A percentile compares a stretch with the other conserved stretches of the same genome.
phyloP scores from a whole-genome alignment of 2,329 filamentous ascomycete genomes.

The Talaromyces sp. region DNA sequence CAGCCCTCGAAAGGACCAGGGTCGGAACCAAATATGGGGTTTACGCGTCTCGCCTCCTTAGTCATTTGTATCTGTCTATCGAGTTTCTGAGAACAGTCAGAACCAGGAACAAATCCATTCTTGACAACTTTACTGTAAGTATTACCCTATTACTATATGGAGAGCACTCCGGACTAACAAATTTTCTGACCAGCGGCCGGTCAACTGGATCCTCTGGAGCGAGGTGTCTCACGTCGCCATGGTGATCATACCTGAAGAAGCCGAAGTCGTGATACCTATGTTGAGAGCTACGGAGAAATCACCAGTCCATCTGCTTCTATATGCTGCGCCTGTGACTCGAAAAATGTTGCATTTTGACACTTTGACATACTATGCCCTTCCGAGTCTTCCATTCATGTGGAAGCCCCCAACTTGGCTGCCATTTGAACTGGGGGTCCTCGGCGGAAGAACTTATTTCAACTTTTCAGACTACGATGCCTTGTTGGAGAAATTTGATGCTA shows the following conservation, averaged over 20 bases:
- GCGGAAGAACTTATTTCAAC: constrained; percentile 53
- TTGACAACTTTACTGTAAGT: constrained; percentile 37
- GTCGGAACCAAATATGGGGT: constrained; percentile 23
- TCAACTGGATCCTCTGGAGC: constrained; percentile 54
- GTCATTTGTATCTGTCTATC: constrained; percentile 36
- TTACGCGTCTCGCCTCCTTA: constrained; percentile 8
- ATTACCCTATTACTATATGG: not conserved
- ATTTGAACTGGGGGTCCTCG: constrained; percentile 54
- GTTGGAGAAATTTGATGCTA: constrained; percentile 1
- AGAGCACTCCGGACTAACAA: not conserved
- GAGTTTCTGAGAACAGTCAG: constrained; percentile 50
- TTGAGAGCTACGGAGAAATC: not conserved
- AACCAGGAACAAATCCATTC: constrained; percentile 23
- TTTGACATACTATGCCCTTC: constrained; percentile 51
- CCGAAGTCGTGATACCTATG: constrained; percentile 46
- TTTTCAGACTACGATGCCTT: constrained; percentile 23
- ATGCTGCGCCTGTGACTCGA: constrained; percentile 56
- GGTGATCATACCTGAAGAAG: constrained; percentile 60
- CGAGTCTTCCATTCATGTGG: constrained; percentile 40
- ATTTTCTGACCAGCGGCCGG: constrained; percentile 38
- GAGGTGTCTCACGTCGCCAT: constrained; percentile 38
- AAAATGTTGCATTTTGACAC: constrained; percentile 57
- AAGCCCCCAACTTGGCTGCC: constrained; percentile 49
- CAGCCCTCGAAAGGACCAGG: not conserved
- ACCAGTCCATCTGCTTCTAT: constrained; percentile 48